Conservation (phyloP, 2,329 filamentous ascomycete species). For the Chaetomiaceae sp. region DNA sequence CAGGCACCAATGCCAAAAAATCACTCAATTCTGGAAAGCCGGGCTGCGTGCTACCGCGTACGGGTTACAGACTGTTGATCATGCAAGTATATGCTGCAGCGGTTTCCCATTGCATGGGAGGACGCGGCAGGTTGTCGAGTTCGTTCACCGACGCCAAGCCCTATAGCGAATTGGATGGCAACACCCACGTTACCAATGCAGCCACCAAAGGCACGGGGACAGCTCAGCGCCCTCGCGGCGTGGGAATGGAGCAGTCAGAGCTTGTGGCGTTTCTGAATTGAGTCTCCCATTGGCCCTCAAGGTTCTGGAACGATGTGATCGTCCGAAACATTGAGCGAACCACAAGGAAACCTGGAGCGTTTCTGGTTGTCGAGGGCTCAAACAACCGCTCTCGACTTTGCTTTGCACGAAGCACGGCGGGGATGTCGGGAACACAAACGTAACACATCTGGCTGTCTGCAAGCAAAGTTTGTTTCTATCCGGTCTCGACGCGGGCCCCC, state of each 20-base stretch:
- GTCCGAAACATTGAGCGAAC: not conserved
- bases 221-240: not conserved
- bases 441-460: no score
- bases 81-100: not conserved
- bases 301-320: slow-evolving; percentile 5
- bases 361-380: not conserved
- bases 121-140: slow-evolving; percentile 2
- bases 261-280: slow-evolving; percentile 1
- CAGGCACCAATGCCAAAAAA: slow-evolving; percentile 6
- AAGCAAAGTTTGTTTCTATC: not conserved
- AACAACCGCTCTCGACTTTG: not conserved
- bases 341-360: slow-evolving; percentile 1
- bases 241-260: not conserved
- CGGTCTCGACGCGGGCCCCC: not conserved
- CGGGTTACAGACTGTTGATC: slow-evolving; percentile 6
- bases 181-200: slow-evolving; percentile 18
- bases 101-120: not conserved
- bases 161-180: slow-evolving; percentile 18
- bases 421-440: not conserved
- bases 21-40: slow-evolving; percentile 13
- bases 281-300: not conserved
- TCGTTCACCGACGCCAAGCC: slow-evolving; percentile 19
- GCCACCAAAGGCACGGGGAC: slow-evolving; percentile 8
- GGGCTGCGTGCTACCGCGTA: slow-evolving; percentile 1
- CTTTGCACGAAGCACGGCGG: not conserved